Base-by-base conservation (phyloP, 106 monocot species). In the Allium fistulosum region DNA sequence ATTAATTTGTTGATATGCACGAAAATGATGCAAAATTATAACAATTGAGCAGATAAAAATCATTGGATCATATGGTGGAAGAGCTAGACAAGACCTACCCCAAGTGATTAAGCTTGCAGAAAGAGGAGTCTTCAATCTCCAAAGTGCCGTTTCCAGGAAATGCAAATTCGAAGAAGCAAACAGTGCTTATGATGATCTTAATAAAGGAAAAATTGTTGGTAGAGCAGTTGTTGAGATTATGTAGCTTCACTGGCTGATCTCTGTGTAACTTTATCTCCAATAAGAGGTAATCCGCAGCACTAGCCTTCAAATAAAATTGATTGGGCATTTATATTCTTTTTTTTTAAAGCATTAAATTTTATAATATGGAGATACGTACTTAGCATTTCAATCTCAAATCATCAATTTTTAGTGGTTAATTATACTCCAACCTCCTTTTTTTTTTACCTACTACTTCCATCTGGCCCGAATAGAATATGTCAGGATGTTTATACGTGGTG, bases 81-180 rank as follows among this genome's bases (percentile, higher is more conserved):
- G 93, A 72, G 99, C 99, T 53, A 82, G 99, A 72, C 99, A 99
- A 75, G 99, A 99, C 76, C 99, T 99, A 79, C 99, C 99, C 53
- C 79, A 93, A 70, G 76, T 99, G 2, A 87, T 99, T 18, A 99
- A 90, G 64, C 90, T 99, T 66, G 99, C 99, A 10, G 87, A 90
- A 67, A 77, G 57, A 5, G 93, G 99, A 1, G 58, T 74, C 9
- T 99, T 99, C 77, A 81, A 93, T 71, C 87, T 99, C 18, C 61
- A 82, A 49, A 77, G 80, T 28, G 17, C 84, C 12, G 88, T 99
- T 55, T 85, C 99, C 9, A 87, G 93, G 71, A 93, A 93, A 81
- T 90, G 84, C 81, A 93, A 77, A 60, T 80, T 99, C 67, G 99
- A 99, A 53, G 99, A 99, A 76, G 87, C 79, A 13, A 85, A 75